A percentile compares a stretch with the other conserved stretches of the same genome.
Evolutionary conservation across 345 rosid species (phyloP).

Genomic region (Citrus maxima): DNA sequence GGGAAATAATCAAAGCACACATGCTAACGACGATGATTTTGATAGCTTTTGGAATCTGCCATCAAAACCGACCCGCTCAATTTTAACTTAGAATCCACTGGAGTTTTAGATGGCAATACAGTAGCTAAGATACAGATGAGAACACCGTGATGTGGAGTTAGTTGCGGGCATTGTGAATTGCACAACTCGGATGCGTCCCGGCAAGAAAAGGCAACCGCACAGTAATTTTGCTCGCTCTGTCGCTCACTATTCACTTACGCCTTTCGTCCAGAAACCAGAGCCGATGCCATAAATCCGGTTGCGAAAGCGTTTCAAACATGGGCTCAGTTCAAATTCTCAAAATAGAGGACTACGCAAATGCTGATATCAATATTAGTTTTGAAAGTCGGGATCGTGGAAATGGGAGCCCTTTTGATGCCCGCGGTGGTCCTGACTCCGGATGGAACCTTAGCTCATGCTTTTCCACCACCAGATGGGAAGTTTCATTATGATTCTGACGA

Average conservation of each 20-base stretch:
- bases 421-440: no score
- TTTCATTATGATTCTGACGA: no score
- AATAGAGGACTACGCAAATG: background rate
- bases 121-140: slow-evolving; percentile 14
- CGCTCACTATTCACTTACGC: slow-evolving; percentile 26
- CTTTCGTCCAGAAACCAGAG: slow-evolving; percentile 6
- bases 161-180: slow-evolving; percentile 32
- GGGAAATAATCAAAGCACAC: no score
- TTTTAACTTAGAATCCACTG: slow-evolving; percentile 21
- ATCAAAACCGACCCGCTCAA: slow-evolving; percentile 33
- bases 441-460: no score
- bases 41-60: slow-evolving; percentile 29
- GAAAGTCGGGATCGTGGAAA: slow-evolving; percentile 17
- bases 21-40: no score
- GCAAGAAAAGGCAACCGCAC: background rate
- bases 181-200: slow-evolving; percentile 19
- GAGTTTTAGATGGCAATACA: slow-evolving; percentile 21
- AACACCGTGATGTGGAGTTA: slow-evolving; percentile 29
- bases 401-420: background rate
- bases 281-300: background rate
- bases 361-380: slow-evolving; percentile 28
- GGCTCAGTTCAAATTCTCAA: slow-evolving; percentile 27
- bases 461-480: no score
- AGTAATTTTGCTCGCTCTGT: slow-evolving; percentile 13
- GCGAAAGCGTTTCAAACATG: slow-evolving; percentile 25